phyloP scores from a whole-genome alignment of 2,329 filamentous ascomycete genomes.

The Neonectria coccinea region DNA sequence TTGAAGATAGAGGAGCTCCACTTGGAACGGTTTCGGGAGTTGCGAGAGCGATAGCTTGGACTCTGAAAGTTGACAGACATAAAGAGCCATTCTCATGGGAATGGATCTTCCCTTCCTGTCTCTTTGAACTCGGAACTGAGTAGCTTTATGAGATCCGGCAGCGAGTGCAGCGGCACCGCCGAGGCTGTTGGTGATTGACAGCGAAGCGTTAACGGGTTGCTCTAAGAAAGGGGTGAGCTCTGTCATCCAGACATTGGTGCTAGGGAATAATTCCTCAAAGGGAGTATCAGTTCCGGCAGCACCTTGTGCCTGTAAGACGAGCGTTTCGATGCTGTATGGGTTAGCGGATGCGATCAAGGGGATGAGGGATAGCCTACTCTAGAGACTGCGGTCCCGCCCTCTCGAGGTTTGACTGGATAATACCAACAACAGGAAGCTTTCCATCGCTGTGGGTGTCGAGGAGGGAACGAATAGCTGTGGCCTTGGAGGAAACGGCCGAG shows the following conservation, averaged over 20 bases:
- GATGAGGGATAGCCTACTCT: constrained; percentile 53
- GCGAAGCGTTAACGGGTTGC: constrained; percentile 66
- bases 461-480: constrained; percentile 56
- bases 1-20: constrained; percentile 65
- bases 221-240: constrained; percentile 69
- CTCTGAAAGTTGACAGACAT: constrained; percentile 69
- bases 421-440: constrained; percentile 59
- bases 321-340: constrained; percentile 60
- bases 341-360: not conserved
- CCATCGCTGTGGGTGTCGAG: constrained; percentile 59
- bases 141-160: constrained; percentile 43
- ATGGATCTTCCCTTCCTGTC: constrained; percentile 79
- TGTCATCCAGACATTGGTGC: constrained; percentile 71
- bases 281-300: constrained; percentile 47
- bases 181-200: constrained; percentile 80
- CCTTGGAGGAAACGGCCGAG: constrained; percentile 53
- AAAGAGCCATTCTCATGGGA: constrained; percentile 80
- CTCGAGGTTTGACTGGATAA: constrained; percentile 68
- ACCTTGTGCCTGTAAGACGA: constrained; percentile 60
- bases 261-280: constrained; percentile 70
- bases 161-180: constrained; percentile 78
- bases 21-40: constrained; percentile 56
- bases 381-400: constrained; percentile 61
- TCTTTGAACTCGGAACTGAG: constrained; percentile 55
- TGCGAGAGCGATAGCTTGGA: constrained; percentile 53